Evolutionary conservation across 2,329 filamentous ascomycete genomes (phyloP), one percentile per base, ranked within the genome.

Genomic region (Aspergillus fischeri): DNA sequence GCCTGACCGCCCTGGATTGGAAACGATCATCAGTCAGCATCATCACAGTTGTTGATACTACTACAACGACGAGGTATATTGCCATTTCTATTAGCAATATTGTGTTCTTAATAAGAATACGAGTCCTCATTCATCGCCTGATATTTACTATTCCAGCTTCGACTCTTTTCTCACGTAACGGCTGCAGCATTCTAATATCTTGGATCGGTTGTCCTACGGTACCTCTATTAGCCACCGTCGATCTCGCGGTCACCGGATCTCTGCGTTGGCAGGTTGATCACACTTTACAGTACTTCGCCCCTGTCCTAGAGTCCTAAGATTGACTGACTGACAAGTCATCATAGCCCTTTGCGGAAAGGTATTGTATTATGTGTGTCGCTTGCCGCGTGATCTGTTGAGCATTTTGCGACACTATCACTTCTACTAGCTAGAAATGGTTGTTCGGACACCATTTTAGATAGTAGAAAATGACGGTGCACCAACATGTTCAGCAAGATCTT

Each of bases 201-300:
- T 55, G 47, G 48, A 49, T 45, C 10, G 20, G 17, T 41, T 25
- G 38, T 47, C 51, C 32, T 47, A 25, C 44, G 17, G 10, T 47
- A 17, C 44, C 27, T 27, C 11, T 11, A 52, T 57, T 53, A 52
- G 53, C 48, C 52, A 49, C 62, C 65, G 68, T 68, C 66, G 67
- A 70, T 70, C 67, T 56, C 51, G 57, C 60, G 63, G 70, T 72
- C 70, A 72, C 68, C 70, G 62, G 70, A 70, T 70, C 69, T 68
- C 65, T 72, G 70, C 60, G 70, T 65, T 72, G 70, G 68, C 70
- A 70, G 49, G 58, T 64, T 59, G 58, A 65, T 64, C 63, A 65
- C 53, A 50, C 56, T 54, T 64, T 62, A 64, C 53, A 50, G 57
- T 53, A 49, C 49, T 49, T 56, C 53, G 35, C 38, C 56, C 48